These are phyloP conservation scores for Nitzschia sp. DNA, from an alignment of 108 stramenopile genomes.

Conservation along the genomic window DNA sequence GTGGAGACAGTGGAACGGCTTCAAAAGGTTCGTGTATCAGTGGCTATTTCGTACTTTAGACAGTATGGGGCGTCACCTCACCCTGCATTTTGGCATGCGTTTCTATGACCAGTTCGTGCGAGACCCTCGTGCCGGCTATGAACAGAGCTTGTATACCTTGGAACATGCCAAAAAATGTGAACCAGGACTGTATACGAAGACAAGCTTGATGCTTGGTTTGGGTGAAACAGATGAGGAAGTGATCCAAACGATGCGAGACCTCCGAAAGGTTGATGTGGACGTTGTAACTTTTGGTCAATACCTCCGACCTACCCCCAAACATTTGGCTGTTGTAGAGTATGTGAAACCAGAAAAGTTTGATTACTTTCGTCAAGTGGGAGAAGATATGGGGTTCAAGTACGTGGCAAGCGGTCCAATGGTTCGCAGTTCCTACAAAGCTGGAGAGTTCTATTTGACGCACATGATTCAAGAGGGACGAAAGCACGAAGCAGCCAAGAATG, in stretches of 20 bases:
- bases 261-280: conserved; percentile 88
- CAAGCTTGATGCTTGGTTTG: conserved; percentile 96
- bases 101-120: conserved; percentile 79
- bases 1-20: conserved; percentile 96
- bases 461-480: conserved; percentile 83
- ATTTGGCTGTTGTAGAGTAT: conserved; percentile 94
- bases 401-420: conserved; percentile 98
- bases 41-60: neutral
- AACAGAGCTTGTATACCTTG: conserved; percentile 87
- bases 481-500: conserved; percentile 7
- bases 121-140: conserved; percentile 91
- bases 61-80: neutral
- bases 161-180: conserved; percentile 83
- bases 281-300: conserved; percentile 99
- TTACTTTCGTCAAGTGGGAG: conserved; percentile 67
- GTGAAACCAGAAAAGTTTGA: conserved; percentile 95
- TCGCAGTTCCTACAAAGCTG: conserved; percentile 94
- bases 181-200: conserved; percentile 91
- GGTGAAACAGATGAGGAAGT: conserved; percentile 98
- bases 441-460: conserved; percentile 93
- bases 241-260: conserved; percentile 91
- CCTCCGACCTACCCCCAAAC: conserved; percentile 92
- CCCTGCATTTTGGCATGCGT: neutral
- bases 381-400: conserved; percentile 96
- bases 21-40: conserved; percentile 53